Evolutionary conservation across 164 flowering plant genomes (phyloP).

Genomic region (Annona cherimola): DNA sequence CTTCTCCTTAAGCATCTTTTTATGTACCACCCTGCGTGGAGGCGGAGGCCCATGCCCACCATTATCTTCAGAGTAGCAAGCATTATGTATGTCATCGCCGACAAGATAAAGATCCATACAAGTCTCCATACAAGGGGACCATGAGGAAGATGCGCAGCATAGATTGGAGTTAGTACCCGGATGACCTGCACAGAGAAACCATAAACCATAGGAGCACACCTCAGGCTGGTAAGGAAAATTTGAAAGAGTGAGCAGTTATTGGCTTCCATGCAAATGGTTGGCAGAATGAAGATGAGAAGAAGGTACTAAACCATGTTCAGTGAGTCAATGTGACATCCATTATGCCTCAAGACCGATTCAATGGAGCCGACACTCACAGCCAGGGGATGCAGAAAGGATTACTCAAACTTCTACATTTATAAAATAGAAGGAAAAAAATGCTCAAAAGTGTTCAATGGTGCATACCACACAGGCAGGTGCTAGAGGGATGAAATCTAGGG

Average conservation of each 20-base stretch:
- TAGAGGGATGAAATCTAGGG: conserved; percentile 75
- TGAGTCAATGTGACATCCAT: background rate
- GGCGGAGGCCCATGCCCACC: conserved; percentile 67
- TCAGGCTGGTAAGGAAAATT: background rate
- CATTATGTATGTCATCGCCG: conserved; percentile 64
- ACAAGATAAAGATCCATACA: conserved; percentile 57
- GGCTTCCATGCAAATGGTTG: too few relatives aligned
- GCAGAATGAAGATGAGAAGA: background rate
- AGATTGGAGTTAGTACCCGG: conserved; percentile 81
- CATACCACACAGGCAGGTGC: conserved; percentile 99
- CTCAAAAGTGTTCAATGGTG: background rate
- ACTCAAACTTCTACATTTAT: background rate
- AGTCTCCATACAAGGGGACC: conserved; percentile 70
- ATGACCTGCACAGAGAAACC: conserved; percentile 55
- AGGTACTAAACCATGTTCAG: background rate
- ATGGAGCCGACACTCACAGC: too few relatives aligned
- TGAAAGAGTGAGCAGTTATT: background rate
- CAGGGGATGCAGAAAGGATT: too few relatives aligned
- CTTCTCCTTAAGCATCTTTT: conserved; percentile 61
- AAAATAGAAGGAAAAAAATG: background rate
- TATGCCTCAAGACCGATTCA: background rate
- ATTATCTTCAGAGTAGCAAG: conserved; percentile 76
- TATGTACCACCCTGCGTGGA: conserved; percentile 82
- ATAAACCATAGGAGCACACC: background rate
- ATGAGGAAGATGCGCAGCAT: conserved; percentile 71